Evolutionary conservation across 805 yeast species (phyloP).

Genomic region (Kurtzmaniella fragi): DNA sequence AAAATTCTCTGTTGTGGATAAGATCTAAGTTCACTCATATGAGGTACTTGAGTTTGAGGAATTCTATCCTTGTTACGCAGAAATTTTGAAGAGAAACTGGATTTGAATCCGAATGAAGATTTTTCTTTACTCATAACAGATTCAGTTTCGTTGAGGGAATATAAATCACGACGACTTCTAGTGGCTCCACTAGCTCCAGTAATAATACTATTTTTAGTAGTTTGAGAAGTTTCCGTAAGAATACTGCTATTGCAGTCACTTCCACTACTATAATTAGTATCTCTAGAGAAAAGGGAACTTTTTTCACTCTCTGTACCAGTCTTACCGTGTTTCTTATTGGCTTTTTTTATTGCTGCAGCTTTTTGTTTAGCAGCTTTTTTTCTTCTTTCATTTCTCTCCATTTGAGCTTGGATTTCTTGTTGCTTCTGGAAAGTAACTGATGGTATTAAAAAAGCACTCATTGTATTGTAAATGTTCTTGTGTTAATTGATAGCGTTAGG

Average conservation of each 20-base stretch:
- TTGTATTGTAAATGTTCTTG: background rate
- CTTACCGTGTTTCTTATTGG: no score
- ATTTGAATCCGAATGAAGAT: background rate
- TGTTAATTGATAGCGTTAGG: background rate
- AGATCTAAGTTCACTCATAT: no score
- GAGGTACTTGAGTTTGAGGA: constrained; percentile 2
- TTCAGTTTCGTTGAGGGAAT: no score
- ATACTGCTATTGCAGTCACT: no score
- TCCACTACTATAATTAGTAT: no score
- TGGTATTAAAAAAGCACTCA: constrained; percentile 13
- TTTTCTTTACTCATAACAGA: background rate
- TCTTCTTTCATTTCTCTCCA: constrained; percentile 7
- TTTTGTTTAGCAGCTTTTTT: background rate
- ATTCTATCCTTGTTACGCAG: background rate
- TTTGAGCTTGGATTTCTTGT: constrained; percentile 12
- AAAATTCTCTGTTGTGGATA: no score
- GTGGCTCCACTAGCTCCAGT: no score
- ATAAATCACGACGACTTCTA: no score
- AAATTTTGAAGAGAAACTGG: background rate
- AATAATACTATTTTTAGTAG: no score
- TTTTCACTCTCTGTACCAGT: no score
- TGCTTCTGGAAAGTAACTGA: constrained; percentile 13
- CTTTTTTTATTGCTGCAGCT: background rate
- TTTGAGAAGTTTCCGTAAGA: no score
- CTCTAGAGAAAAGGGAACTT: no score